Evolutionary conservation across 495 filamentous ascomycete genomes (phyloP).

Genomic region (Rhypophila decipiens): DNA sequence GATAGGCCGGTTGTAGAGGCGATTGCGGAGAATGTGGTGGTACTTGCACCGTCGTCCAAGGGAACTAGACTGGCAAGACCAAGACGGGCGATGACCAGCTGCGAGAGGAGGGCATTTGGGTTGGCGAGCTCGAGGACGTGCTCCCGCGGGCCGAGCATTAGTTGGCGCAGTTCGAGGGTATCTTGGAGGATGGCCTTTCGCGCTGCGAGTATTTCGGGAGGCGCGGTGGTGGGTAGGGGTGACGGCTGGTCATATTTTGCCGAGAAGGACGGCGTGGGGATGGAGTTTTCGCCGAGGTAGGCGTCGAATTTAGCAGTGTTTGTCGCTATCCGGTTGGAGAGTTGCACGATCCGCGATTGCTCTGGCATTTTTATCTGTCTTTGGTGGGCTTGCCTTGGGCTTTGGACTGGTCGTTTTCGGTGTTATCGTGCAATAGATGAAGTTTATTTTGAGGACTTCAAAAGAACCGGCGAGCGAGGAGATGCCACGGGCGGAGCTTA

Average conservation of each 20-base stretch:
- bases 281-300: constrained; percentile 1
- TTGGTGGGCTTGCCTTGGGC: not conserved
- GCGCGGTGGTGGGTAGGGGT: not conserved
- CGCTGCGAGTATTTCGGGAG: constrained; percentile 6
- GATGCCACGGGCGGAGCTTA: no score
- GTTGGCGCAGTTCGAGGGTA: constrained; percentile 10
- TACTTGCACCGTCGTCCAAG: no score
- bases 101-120: no score
- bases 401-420: not conserved
- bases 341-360: not conserved
- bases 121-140: no score
- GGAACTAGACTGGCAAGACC: no score
- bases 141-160: constrained; percentile 16
- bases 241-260: not conserved
- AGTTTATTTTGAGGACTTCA: no score
- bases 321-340: constrained; percentile 8
- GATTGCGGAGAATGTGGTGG: no score
- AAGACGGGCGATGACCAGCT: no score
- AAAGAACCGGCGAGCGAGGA: no score
- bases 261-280: constrained; percentile 13
- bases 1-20: no score
- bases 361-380: not conserved
- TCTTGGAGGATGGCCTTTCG: constrained; percentile 10
- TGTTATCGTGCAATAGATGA: no score
- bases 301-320: constrained; percentile 11